Base-by-base conservation (phyloP, 2,329 filamentous ascomycete species). In the Fusarium sp. region DNA sequence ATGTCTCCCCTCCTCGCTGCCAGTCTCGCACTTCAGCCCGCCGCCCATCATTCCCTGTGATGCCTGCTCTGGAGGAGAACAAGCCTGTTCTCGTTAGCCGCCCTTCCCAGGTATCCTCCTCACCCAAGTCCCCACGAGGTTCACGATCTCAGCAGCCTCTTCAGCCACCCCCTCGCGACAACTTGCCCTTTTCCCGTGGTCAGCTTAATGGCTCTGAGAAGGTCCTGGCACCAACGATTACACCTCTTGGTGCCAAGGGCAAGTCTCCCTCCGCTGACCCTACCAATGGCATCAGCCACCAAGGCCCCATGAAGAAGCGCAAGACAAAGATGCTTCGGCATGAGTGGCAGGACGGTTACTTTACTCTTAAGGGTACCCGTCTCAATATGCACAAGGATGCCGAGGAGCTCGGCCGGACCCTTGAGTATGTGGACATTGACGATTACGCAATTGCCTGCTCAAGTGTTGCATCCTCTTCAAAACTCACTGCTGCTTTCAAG, bases 261-360 rank as follows among this genome's bases (percentile, higher is more conserved):
- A 79, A 79, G 59, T 75, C 72, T 25, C 76, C 81, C 19, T 73
- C 78, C 60, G 72, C 80, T 64, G 75, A 79, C 75, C 81, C 82
- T 66, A 79, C 81, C 57, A 84, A 87, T 60, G 89, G 90, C 64
- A 83, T 92, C 71, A 89, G 90, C 38, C 94, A 95, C 82, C 90
- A 93, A 56, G 96, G 96, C 3, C 95, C 92, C 82, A 97, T 99
- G 91, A 95, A 94, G 87, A 97, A 97, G 87, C 94, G 96, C 80
- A 94, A 94, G 85, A 97, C 93, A 38, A 91, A 91, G 79, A 91
- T 97, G 86, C 89, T 97, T 69, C 93, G 94, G 47, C 94, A 97
- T 82, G 95, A 98, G 84, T 98, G 95, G 95, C 91, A 95, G 79
- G 94, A 97, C 81, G 92, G 94, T 76, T 96, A 96, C 85, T 97